Evolutionary conservation across 2,329 filamentous ascomycete genomes (phyloP).

Genomic region (Ceratocystis papillata): DNA sequence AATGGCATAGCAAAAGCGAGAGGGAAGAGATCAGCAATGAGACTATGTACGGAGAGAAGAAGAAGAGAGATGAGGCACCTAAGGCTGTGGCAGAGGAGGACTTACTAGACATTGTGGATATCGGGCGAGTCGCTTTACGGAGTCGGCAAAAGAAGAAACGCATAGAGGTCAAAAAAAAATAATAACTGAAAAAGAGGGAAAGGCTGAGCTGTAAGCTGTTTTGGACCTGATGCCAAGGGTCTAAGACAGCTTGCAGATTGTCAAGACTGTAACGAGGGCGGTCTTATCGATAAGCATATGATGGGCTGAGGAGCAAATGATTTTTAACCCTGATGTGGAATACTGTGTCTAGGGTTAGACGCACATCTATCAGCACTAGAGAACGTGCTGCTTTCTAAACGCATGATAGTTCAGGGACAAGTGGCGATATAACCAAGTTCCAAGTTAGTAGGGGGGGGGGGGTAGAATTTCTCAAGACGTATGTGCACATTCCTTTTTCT

Average conservation of each 20-base stretch:
- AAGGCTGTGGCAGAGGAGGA: neutral
- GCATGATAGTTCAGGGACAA: neutral
- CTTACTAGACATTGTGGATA: conserved; percentile 23
- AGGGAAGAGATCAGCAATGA: conserved; percentile 24
- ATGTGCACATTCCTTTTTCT: no score
- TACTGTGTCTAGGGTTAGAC: neutral
- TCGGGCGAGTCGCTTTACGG: conserved; percentile 14
- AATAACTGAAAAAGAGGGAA: neutral
- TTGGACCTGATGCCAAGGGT: neutral
- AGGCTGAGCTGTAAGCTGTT: neutral
- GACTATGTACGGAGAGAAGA: neutral
- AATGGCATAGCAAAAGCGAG: neutral
- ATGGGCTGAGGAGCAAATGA: neutral
- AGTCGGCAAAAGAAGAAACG: conserved; percentile 16
- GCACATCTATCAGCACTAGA: neutral
- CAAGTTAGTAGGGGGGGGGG: no score
- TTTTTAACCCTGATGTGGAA: neutral
- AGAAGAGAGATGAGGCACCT: neutral
- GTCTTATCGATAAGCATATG: conserved; percentile 4
- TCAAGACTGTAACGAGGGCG: neutral
- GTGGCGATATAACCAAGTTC: neutral
- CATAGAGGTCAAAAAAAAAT: conserved; percentile 14
- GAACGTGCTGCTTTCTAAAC: neutral
- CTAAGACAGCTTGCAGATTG: conserved; percentile 5
- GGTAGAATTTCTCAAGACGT: no score